A percentile compares a stretch with the other conserved stretches of the same genome.
Conservation (phyloP, 2,329 filamentous ascomycete genomes). For the Helotiales sp. region DNA sequence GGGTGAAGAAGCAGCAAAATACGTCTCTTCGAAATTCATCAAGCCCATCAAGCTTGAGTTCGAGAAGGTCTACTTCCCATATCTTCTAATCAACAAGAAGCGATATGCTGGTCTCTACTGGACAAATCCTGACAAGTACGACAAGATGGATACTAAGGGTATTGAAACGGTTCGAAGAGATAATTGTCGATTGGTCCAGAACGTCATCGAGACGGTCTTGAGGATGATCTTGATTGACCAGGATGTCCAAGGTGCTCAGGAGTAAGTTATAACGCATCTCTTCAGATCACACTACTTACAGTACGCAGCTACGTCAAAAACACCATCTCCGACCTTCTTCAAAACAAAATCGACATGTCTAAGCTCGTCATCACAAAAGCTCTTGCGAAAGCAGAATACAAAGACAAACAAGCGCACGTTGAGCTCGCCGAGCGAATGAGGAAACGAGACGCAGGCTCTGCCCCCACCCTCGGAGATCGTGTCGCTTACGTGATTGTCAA, state of each 20-base stretch:
- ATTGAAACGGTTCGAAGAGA: constrained; percentile 98
- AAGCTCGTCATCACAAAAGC: constrained; percentile 99
- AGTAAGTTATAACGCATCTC: constrained; percentile 62
- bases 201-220: constrained; percentile 94
- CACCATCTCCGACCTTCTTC: constrained; percentile 90
- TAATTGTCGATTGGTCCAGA: constrained; percentile 94
- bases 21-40: constrained; percentile 88
- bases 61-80: constrained; percentile 98
- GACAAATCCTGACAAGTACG: constrained; percentile 92
- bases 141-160: constrained; percentile 99
- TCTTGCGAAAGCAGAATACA: constrained; percentile 86
- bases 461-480: constrained; percentile 89
- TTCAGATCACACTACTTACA: constrained; percentile 27
- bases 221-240: constrained; percentile 95
- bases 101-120: constrained; percentile 97
- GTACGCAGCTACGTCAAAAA: constrained; percentile 85
- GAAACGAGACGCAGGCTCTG: constrained; percentile 94
- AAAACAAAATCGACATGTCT: constrained; percentile 99
- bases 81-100: constrained; percentile 99
- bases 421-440: constrained; percentile 96
- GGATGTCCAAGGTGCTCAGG: constrained; percentile 88
- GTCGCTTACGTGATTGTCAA: constrained; percentile 99
- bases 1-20: constrained; percentile 89
- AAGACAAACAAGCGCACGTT: constrained; percentile 92
- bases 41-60: constrained; percentile 99